Percentiles rank a stretch among this genome's conserved stretches.
Evolutionary conservation across 2,329 filamentous ascomycete species (phyloP).

Genomic region (Ascochyta pisi): DNA sequence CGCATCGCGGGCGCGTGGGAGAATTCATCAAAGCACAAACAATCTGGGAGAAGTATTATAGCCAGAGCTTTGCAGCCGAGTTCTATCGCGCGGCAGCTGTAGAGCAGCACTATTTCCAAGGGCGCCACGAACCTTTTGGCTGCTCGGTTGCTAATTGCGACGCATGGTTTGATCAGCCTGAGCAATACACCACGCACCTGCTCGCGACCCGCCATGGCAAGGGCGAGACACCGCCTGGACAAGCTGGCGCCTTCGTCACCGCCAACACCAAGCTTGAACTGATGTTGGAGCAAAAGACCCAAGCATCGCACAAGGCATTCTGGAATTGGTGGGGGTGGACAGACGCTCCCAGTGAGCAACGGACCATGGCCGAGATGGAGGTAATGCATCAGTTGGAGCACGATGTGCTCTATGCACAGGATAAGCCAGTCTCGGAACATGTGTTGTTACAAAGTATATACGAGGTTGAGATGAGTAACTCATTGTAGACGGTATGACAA

Average conservation of each 20-base stretch:
- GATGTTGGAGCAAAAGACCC: neutral
- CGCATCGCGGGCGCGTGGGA: too few relatives aligned
- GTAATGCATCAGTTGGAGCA: neutral
- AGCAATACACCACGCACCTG: neutral
- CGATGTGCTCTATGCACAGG: neutral
- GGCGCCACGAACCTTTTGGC: neutral
- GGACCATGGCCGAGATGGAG: neutral
- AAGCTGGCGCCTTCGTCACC: too few relatives aligned
- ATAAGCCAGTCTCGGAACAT: neutral
- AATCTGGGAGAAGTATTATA: too few relatives aligned
- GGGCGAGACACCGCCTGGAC: neutral
- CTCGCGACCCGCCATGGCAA: neutral
- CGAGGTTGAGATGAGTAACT: neutral
- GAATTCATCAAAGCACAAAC: too few relatives aligned
- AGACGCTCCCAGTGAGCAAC: neutral
- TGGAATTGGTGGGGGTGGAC: neutral
- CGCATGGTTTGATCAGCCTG: conserved; percentile 1
- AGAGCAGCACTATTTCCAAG: neutral
- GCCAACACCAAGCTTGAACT: neutral
- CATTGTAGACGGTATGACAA: neutral
- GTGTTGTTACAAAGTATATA: neutral
- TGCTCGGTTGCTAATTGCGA: neutral
- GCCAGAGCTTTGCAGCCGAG: too few relatives aligned
- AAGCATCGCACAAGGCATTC: neutral
- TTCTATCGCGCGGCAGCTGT: neutral